These are phyloP conservation scores for Aureobasidium sp. DNA, from an alignment of 2,329 filamentous ascomycete species.

Conservation along the genomic window DNA sequence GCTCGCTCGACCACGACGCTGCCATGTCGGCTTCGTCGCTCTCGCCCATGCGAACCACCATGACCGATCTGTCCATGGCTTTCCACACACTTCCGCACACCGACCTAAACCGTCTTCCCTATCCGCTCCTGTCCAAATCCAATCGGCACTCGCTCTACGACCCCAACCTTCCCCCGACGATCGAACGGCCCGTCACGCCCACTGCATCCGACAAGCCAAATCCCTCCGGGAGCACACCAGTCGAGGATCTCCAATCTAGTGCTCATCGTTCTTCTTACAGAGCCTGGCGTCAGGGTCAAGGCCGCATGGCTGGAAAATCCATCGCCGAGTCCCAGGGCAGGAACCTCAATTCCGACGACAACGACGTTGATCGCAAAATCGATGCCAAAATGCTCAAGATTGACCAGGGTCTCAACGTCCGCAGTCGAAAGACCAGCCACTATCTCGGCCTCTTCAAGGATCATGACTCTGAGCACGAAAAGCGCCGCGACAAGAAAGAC, in stretches of 20 bases:
- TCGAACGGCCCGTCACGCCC: slow-evolving; percentile 10
- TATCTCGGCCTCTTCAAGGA: slow-evolving; percentile 60
- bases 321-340: slow-evolving; percentile 31
- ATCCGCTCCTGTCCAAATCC: neutral
- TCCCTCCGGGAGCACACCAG: neutral
- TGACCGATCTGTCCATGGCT: slow-evolving; percentile 9
- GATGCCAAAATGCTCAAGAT: slow-evolving; percentile 55
- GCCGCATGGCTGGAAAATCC: slow-evolving; percentile 33
- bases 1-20: neutral
- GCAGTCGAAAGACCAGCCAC: slow-evolving; percentile 60
- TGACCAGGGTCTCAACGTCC: slow-evolving; percentile 47
- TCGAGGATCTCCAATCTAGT: slow-evolving; percentile 23
- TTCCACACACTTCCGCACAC: slow-evolving; percentile 13
- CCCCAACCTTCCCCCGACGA: neutral
- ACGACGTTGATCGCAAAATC: slow-evolving; percentile 54
- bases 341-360: slow-evolving; percentile 34
- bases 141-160: slow-evolving; percentile 10
- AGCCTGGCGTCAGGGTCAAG: slow-evolving; percentile 44
- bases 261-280: slow-evolving; percentile 41
- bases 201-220: neutral
- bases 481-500: slow-evolving; percentile 35
- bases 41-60: slow-evolving; percentile 9
- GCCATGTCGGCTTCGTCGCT: slow-evolving; percentile 5
- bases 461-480: slow-evolving; percentile 49
- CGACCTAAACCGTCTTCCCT: neutral